These are phyloP conservation scores for Thelonectria blattea DNA, from an alignment of 2,329 filamentous ascomycete species.

Conservation along the genomic window DNA sequence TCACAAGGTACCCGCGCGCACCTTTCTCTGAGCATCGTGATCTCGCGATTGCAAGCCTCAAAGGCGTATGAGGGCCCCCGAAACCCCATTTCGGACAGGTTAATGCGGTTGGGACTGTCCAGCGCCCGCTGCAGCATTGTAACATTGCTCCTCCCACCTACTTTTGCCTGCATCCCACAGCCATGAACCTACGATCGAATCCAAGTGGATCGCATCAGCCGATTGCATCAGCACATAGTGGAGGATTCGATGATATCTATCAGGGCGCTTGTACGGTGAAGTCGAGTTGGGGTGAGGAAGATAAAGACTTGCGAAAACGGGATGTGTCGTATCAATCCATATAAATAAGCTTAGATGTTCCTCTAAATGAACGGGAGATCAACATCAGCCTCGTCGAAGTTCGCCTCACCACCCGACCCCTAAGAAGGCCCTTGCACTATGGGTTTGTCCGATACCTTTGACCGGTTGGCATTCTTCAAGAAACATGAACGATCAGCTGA, in stretches of 20 bases:
- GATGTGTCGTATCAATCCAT: not conserved
- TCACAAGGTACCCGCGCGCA: not conserved
- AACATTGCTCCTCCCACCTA: not conserved
- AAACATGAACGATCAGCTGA: slow-evolving; percentile 14
- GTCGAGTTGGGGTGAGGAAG: not conserved
- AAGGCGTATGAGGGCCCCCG: slow-evolving; percentile 4
- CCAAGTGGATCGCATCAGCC: not conserved
- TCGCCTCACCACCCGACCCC: no score
- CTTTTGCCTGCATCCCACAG: not conserved
- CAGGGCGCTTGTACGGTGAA: not conserved
- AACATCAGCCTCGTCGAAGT: not conserved
- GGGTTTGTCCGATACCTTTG: slow-evolving; percentile 3
- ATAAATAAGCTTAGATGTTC: slow-evolving; percentile 13
- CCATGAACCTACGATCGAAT: not conserved
- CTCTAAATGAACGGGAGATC: not conserved
- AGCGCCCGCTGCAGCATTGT: not conserved
- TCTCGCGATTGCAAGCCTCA: slow-evolving; percentile 14
- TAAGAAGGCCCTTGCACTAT: not conserved
- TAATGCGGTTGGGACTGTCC: not conserved
- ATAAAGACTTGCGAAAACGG: not conserved
- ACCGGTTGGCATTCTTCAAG: slow-evolving; percentile 13
- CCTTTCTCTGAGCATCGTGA: not conserved
- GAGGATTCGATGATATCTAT: not conserved
- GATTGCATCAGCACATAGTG: not conserved
- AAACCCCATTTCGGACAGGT: not conserved